phyloP scores from a whole-genome alignment of 2,329 filamentous ascomycete species.

The Acephala macrosclerotiorum region DNA sequence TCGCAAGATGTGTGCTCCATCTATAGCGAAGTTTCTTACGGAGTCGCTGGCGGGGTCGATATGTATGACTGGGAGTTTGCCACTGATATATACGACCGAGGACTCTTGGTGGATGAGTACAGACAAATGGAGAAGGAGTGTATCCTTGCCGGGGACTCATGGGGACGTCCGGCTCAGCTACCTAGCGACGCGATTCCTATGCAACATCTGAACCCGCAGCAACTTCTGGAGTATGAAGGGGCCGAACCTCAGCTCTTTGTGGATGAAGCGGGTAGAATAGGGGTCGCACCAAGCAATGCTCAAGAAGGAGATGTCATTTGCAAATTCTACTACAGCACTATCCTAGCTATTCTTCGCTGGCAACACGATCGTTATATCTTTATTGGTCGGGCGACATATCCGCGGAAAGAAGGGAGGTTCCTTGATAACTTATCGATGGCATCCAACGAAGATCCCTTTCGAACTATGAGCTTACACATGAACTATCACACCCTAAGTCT shows the following conservation, averaged over 20 bases:
- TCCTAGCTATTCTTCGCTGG: neutral
- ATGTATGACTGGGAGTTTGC: neutral
- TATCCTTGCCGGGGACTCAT: neutral
- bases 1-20: neutral
- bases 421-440: too few species aligned
- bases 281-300: neutral
- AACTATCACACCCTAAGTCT: neutral
- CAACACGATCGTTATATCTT: neutral
- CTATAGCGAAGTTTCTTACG: neutral
- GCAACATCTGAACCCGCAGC: neutral
- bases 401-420: neutral
- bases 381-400: neutral
- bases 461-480: neutral
- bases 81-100: too few species aligned
- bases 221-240: neutral
- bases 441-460: neutral
- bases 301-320: neutral
- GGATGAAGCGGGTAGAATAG: neutral
- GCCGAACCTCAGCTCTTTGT: neutral
- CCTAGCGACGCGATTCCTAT: neutral
- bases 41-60: neutral
- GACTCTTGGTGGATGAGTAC: neutral
- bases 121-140: neutral
- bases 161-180: neutral
- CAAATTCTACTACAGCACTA: neutral